phyloP scores from a whole-genome alignment of 768 basidiomycete genomes.

The Tulasnella sp. region DNA sequence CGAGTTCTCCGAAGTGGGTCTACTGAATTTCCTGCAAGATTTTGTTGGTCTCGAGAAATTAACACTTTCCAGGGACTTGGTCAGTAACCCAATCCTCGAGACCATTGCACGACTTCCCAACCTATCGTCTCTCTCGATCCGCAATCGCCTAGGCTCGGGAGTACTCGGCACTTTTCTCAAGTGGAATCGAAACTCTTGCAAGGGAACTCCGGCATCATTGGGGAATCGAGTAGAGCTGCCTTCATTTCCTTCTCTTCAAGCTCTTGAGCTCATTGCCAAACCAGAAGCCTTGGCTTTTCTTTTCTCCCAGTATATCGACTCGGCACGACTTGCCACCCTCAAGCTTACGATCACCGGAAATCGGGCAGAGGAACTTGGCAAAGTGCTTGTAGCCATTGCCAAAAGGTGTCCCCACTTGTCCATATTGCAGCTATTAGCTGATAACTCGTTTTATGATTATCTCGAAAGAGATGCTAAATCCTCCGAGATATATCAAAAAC shows the following conservation, averaged over 20 bases:
- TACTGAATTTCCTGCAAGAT: too few species aligned
- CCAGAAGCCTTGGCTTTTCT: neutral
- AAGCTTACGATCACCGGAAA: slow-evolving; percentile 10
- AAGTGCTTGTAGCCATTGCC: neutral
- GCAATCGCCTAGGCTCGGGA: too few species aligned
- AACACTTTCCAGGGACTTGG: too few species aligned
- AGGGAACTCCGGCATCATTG: too few species aligned
- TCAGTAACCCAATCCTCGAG: too few species aligned
- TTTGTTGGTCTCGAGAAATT: too few species aligned
- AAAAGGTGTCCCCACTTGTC: neutral
- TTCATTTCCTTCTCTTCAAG: neutral
- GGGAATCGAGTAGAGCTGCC: neutral
- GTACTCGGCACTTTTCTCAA: too few species aligned
- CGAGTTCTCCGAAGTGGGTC: too few species aligned
- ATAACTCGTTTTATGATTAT: slow-evolving; percentile 1
- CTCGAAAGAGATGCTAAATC: slow-evolving; percentile 10
- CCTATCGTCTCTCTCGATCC: too few species aligned
- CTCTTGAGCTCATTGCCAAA: neutral
- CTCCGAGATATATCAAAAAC: slow-evolving; percentile 11
- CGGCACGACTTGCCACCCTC: neutral
- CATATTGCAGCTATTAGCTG: neutral
- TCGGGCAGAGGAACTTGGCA: neutral
- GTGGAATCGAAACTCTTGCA: too few species aligned
- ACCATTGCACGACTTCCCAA: too few species aligned
- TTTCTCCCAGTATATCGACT: neutral